Evolutionary conservation across 2,329 filamentous ascomycete genomes (phyloP).

Genomic region (Cryoendolithus antarcticus): DNA sequence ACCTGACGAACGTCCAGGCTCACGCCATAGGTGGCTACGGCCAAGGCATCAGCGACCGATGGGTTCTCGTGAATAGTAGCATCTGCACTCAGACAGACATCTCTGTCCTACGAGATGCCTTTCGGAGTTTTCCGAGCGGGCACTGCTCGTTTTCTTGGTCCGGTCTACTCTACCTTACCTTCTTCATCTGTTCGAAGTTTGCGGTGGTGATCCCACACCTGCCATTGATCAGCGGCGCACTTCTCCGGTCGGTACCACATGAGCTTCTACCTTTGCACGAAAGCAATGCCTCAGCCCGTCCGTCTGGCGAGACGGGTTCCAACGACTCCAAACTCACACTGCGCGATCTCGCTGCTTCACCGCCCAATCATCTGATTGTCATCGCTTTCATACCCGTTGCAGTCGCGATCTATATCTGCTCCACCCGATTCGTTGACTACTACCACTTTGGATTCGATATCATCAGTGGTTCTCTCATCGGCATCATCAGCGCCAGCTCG

Average conservation of each 20-base stretch:
- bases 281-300: conserved; percentile 7
- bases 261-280: conserved; percentile 16
- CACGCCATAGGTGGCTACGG: conserved; percentile 53
- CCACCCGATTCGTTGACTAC: conserved; percentile 77
- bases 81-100: conserved; percentile 61
- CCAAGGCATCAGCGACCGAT: conserved; percentile 38
- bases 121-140: conserved; percentile 70
- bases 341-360: conserved; percentile 62
- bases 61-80: conserved; percentile 55
- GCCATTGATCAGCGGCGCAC: conserved; percentile 18
- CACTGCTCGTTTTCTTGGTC: conserved; percentile 64
- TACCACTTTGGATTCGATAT: conserved; percentile 87
- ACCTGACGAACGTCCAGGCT: conserved; percentile 46
- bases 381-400: conserved; percentile 62
- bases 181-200: conserved; percentile 79
- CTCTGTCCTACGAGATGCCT: conserved; percentile 60
- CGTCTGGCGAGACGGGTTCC: neutral
- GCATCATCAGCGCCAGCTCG: conserved; percentile 56
- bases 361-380: conserved; percentile 65
- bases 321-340: conserved; percentile 15
- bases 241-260: neutral
- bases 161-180: conserved; percentile 70
- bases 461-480: conserved; percentile 67
- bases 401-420: conserved; percentile 64
- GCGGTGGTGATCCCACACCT: conserved; percentile 61